Evolutionary conservation across 1,284 basidiomycete species (phyloP), one percentile per base, ranked within the genome.

Genomic region (Cryptococcus sp.): DNA sequence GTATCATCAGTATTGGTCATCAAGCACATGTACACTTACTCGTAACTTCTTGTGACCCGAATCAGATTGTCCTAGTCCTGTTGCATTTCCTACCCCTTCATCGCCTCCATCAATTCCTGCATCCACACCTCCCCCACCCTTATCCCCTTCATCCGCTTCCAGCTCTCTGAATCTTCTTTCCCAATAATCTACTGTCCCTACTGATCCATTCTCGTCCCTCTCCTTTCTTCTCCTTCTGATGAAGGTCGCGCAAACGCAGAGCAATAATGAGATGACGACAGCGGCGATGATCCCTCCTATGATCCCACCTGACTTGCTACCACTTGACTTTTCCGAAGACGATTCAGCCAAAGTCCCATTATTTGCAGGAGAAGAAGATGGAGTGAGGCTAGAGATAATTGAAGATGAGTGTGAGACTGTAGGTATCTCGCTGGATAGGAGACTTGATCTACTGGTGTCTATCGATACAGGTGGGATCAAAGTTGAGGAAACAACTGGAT

Each of bases 91-190:
- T 23, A 23, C 23, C 23, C 32, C 35, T 5, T 11, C 5, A 10
- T 33, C 15, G 43, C 23, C 13, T 11, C 7, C 5, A 6, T 13
- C 15, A 33, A 37, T 31, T 6, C 30, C 53, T 34, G 32, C 6
- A 14, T 5, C 6, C 8, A 10, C 23, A 23, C 23, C 23, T 23
- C 23, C 23, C 23, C 23, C 46, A 5, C 10, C 5, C 32, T 42
- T 36, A 11, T 35, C 31, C 47, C 15, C 32, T 5, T 13, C 45
- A 11, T 48, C 55, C 3, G 49, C 45, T 50, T 57, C 56, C 3
- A 57, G 41, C 14, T 46, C 37, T 37, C 56, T 55, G 51, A 57
- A 57, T 23, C 51, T 35, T 4, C 47, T 45, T 31, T 53, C 56
- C 56, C 56, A 57, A 41, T 53, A 57, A 36, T 50, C 46, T 15